Evolutionary conservation across 1,284 basidiomycete genomes (phyloP).

Genomic region (Lignosus rhinocerotis): DNA sequence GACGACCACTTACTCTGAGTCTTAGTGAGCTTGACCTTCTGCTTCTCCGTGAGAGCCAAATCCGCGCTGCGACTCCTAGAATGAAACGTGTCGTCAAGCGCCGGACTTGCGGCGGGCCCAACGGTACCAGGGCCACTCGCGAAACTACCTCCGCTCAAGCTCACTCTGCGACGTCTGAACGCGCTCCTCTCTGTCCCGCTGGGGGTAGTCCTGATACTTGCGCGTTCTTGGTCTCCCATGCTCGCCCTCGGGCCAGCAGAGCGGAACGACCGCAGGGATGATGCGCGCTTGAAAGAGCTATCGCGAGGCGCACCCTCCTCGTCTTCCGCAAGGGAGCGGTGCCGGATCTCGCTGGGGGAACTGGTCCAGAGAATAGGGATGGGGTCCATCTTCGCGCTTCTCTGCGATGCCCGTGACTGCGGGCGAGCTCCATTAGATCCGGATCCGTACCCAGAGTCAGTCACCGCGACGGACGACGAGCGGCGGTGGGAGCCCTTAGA

Average conservation of each 20-base stretch:
- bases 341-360: conserved; percentile 6
- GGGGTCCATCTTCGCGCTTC: conserved; percentile 23
- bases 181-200: conserved; percentile 26
- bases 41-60: conserved; percentile 43
- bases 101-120: conserved; percentile 38
- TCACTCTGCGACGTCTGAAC: conserved; percentile 35
- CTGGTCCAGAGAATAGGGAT: conserved; percentile 32
- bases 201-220: conserved; percentile 24
- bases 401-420: conserved; percentile 11
- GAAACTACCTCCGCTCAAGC: conserved; percentile 45
- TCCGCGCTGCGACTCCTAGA: conserved; percentile 43
- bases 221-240: conserved; percentile 14
- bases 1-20: conserved; percentile 41
- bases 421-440: conserved; percentile 8
- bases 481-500: conserved; percentile 10
- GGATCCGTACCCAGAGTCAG: conserved; percentile 33
- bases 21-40: conserved; percentile 48
- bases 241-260: conserved; percentile 3
- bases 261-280: conserved; percentile 32
- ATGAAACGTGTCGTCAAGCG: conserved; percentile 39
- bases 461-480: conserved; percentile 8
- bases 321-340: conserved; percentile 4
- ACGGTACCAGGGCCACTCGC: conserved; percentile 49
- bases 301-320: conserved; percentile 3
- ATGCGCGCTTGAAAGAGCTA: conserved; percentile 20